Evolutionary conservation across 1,284 basidiomycete species (phyloP), one percentile per base, ranked within the genome.

Genomic region (Ceratobasidium sp.): DNA sequence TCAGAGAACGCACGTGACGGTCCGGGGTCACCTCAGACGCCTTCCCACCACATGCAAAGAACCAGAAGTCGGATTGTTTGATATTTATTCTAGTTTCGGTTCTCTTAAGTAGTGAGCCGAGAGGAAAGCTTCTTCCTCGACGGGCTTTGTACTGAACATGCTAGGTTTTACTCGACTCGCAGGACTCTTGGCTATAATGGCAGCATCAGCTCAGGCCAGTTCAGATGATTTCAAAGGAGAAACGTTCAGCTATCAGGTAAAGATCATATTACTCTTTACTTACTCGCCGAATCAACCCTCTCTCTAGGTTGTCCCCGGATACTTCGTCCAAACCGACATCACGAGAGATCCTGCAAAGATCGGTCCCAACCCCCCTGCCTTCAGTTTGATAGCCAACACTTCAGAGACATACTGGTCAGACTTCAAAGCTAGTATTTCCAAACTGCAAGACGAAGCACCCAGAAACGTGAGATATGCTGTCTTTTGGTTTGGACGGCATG

Each of bases 401-500:
- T 87, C 87, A 0, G 78, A 86, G 0, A 84, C 88, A 23, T 84
- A 91, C 61, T 95, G 93, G 93, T 70, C 78, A 0, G 86, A 82
- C 0, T 89, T 94, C 73, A 83, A 85, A 40, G 78, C 80, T 4
- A 80, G 84, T 2, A 84, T 95, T 26, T 78, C 83, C 4, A 79
- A 82, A 9, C 82, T 94, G 64, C 92, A 93, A 78, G 78, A 81
- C 5, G 81, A 84, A 0, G 86, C 88, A 0, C 83, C 86, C 5
- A 79, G 81, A 0, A 84, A 85, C 2, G 86, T 86, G 12, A 84
- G 84, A 3, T 90, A 90, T 84, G 95, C 94, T 82, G 87, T 94
- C 12, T 86, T 94, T 77, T 90, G 91, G 78, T 83, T 94, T 15
- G 89, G 89, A 2, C 86, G 94, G 79, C 94, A 95, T 80, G 94